Evolutionary conservation across 352 stramenopile species (phyloP), one percentile per base, ranked within the genome.

Genomic region (Globisporangium iwayamae): DNA sequence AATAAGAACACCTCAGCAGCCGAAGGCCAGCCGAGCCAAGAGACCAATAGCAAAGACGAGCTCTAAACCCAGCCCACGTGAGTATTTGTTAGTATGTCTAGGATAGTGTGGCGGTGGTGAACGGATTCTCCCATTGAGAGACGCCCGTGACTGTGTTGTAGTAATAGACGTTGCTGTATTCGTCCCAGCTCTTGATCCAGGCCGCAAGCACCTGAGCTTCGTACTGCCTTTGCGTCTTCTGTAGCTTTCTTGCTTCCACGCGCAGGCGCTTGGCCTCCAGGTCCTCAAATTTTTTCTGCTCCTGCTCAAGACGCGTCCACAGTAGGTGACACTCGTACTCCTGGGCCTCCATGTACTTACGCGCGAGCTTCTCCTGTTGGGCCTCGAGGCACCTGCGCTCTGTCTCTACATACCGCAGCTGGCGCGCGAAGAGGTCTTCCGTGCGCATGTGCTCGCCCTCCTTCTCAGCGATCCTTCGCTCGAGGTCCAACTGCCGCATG

Each of bases 51-150:
- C 34, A 36, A 41, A 52, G 38, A 61, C 5, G 39, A 60, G 18
- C 18, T 53, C 2, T 52, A 60, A 5, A 22, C 10, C 7, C 6
- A 41, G 9, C 3, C 36, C 36, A 14, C 36, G 9, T 41, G 36
- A 14, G 36, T 41, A 11, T 30, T 34, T 14, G 22, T 36, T n/a
- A 16, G 11, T 41, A 2, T 38, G 20, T 8, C 16, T 56, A 39
- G 11, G n/a, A 41, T 38, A 41, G 51, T 41, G 28, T 41, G 28
- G 7, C 18, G 20, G 14, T 7, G 30, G 4, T 11, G n/a, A 56
- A 52, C 30, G 63, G 81, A 52, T 51, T 67, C 18, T 84, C 78
- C 79, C 82, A 91, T 67, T 88, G 82, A 0, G 80, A 85, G 39
- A 72, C 20, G 1, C 76, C 78, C 0, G 80, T 78, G 2, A 78